phyloP scores from a whole-genome alignment of 2,329 filamentous ascomycete species.

The Scedosporium boydii region DNA sequence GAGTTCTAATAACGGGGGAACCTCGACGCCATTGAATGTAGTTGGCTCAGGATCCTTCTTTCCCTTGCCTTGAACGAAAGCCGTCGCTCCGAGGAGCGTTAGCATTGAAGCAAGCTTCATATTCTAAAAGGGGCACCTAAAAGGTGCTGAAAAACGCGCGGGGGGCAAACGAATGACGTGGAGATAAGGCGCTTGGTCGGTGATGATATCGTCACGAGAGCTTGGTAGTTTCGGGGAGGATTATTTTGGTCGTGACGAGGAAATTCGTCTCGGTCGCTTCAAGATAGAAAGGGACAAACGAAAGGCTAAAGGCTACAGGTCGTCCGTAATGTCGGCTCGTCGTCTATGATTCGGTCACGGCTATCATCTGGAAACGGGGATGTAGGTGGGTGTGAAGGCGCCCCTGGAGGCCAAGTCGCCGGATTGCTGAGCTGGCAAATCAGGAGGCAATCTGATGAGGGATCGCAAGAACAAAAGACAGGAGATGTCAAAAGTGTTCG shows the following conservation, averaged over 20 bases:
- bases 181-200: not conserved
- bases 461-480: not conserved
- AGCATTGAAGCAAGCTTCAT: conserved; percentile 37
- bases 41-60: conserved; percentile 27
- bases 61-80: conserved; percentile 24
- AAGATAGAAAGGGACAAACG: not conserved
- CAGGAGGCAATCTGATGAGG: not conserved
- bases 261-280: not conserved
- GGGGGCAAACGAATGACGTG: not conserved
- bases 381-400: not conserved
- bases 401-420: not conserved
- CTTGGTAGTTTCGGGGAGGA: not conserved
- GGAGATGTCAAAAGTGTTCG: too few relatives aligned
- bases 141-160: not conserved
- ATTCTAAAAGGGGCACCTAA: conserved; percentile 7
- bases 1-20: conserved; percentile 56
- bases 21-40: conserved; percentile 55
- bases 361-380: not conserved
- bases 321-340: not conserved
- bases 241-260: not conserved
- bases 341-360: not conserved
- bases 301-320: not conserved
- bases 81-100: conserved; percentile 36
- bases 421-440: not conserved
- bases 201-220: not conserved